phyloP scores from a whole-genome alignment of 768 basidiomycete species.

The Hemileccinum impolitum region DNA sequence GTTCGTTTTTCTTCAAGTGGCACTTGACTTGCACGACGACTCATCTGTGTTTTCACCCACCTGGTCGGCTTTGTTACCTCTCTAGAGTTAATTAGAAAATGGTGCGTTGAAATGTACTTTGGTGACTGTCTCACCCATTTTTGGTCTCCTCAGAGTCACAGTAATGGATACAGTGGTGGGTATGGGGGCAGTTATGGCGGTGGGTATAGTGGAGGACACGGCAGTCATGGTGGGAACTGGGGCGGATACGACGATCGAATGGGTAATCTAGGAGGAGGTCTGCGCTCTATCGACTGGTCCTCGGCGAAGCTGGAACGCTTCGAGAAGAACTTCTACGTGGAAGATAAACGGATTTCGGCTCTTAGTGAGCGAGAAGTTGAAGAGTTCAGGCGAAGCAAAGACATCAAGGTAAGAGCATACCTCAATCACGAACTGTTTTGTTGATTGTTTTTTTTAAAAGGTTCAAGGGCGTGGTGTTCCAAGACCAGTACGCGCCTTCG shows the following conservation, averaged over 20 bases:
- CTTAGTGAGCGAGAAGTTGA: conserved; percentile 84
- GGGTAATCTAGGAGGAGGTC: conserved; percentile 75
- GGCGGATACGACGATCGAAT: conserved; percentile 60
- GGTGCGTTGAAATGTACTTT: conserved; percentile 9
- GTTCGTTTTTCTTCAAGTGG: conserved; percentile 15
- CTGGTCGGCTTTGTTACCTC: background rate
- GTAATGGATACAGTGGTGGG: conserved; percentile 35
- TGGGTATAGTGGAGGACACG: conserved; percentile 27
- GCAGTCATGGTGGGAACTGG: conserved; percentile 30
- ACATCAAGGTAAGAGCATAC: conserved; percentile 68
- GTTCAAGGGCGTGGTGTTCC: conserved; percentile 88
- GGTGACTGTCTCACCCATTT: conserved; percentile 2
- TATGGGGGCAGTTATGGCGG: conserved; percentile 25
- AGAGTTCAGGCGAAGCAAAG: conserved; percentile 77
- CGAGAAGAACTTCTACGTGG: conserved; percentile 97
- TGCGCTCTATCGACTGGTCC: conserved; percentile 85
- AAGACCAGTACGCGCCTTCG: conserved; percentile 86
- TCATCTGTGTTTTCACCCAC: conserved; percentile 2
- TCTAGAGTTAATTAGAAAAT: conserved; percentile 13
- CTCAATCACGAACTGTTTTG: background rate
- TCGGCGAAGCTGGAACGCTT: conserved; percentile 72
- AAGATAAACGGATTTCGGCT: conserved; percentile 79
- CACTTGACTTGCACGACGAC: conserved; percentile 23
- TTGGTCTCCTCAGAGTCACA: conserved; percentile 24
- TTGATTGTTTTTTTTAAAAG: conserved; percentile 35